A percentile compares a stretch with the other conserved stretches of the same genome.
phyloP scores from a whole-genome alignment of 176 grass and related monocot genomes.

The Neostapfia colusana region DNA sequence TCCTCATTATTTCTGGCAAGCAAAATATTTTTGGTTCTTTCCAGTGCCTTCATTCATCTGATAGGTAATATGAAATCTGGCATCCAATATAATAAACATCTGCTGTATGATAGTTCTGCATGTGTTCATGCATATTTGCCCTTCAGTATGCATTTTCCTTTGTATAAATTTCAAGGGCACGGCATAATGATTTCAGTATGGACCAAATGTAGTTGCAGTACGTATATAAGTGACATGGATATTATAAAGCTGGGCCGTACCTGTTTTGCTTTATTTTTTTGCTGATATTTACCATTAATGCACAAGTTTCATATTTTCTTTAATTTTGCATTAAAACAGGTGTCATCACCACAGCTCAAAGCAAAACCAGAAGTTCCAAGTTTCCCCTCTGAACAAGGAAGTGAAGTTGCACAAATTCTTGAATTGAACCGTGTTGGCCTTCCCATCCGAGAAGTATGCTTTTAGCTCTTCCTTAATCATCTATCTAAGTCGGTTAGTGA shows the following conservation, averaged over 20 bases:
- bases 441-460: slow-evolving; percentile 59
- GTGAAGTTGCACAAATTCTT: slow-evolving; percentile 33
- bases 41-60: background rate
- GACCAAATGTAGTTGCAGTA: background rate
- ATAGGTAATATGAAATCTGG: slow-evolving; percentile 1
- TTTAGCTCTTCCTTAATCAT: slow-evolving; percentile 13
- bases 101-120: background rate
- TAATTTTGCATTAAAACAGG: slow-evolving; percentile 17
- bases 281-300: background rate
- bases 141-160: slow-evolving; percentile 1
- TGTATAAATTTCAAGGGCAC: slow-evolving; percentile 7
- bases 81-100: background rate
- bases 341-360: slow-evolving; percentile 26
- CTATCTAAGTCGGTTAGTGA: background rate
- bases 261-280: slow-evolving; percentile 20
- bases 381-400: slow-evolving; percentile 33
- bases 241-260: background rate
- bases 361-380: slow-evolving; percentile 28
- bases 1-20: background rate
- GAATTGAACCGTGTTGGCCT: slow-evolving; percentile 50
- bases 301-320: background rate
- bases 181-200: background rate
- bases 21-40: background rate
- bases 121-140: slow-evolving; percentile 4
- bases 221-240: slow-evolving; percentile 2